Conservation (phyloP, 1,139 yeast species). For the Torulaspora globosa region DNA sequence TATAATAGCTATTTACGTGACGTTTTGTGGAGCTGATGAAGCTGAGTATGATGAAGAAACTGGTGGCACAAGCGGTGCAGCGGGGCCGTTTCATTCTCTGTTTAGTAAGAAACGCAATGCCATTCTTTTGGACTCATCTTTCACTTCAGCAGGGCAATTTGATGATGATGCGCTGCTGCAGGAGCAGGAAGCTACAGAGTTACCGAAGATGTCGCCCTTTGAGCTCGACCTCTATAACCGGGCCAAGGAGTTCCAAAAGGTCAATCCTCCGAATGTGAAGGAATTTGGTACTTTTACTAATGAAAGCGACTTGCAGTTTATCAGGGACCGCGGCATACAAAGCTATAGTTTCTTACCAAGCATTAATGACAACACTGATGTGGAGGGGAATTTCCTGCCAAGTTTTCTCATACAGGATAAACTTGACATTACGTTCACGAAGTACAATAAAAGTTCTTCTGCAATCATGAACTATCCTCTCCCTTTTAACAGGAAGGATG, state of each 20-base stretch:
- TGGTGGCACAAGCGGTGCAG: conserved; percentile 17
- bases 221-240: conserved; percentile 40
- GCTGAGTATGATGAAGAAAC: conserved; percentile 35
- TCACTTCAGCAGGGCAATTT: conserved; percentile 40
- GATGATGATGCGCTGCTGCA: conserved; percentile 38
- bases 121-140: conserved; percentile 36
- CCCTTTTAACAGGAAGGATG: conserved; percentile 59
- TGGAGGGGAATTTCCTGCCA: conserved; percentile 39
- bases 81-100: conserved; percentile 20
- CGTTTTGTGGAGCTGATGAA: conserved; percentile 38
- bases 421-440: conserved; percentile 54
- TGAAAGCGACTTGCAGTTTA: conserved; percentile 39
- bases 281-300: conserved; percentile 42
- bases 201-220: conserved; percentile 36
- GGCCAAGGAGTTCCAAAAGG: conserved; percentile 39
- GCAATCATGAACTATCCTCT: conserved; percentile 59
- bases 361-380: conserved; percentile 37
- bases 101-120: conserved; percentile 30
- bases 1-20: conserved; percentile 39
- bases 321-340: conserved; percentile 49
- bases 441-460: conserved; percentile 39
- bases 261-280: conserved; percentile 41
- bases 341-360: conserved; percentile 44
- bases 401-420: conserved; percentile 54
- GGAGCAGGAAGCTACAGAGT: conserved; percentile 36